Evolutionary conservation across 2,329 filamentous ascomycete genomes (phyloP).

Genomic region (Nannizziopsis barbatae): DNA sequence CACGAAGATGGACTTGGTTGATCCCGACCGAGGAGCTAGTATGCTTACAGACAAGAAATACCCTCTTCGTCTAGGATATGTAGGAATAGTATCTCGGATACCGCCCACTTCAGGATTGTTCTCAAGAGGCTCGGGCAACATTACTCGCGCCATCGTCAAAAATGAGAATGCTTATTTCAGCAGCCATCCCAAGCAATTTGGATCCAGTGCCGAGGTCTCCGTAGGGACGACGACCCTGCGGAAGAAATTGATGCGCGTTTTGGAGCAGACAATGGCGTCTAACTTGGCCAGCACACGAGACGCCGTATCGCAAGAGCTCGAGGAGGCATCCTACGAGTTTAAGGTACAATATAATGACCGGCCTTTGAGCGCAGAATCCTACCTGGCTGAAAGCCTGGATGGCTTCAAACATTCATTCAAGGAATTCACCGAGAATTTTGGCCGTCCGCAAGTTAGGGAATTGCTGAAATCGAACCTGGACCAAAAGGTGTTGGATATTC

Average conservation of each 20-base stretch:
- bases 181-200: constrained; percentile 69
- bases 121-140: constrained; percentile 67
- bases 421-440: constrained; percentile 80
- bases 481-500: constrained; percentile 82
- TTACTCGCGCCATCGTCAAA: constrained; percentile 68
- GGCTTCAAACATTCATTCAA: constrained; percentile 98
- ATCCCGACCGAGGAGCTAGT: constrained; percentile 62
- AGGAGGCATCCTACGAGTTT: constrained; percentile 96
- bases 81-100: constrained; percentile 81
- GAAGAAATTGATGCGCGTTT: constrained; percentile 92
- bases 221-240: constrained; percentile 79
- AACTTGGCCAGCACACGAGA: constrained; percentile 82
- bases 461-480: constrained; percentile 87
- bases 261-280: constrained; percentile 94
- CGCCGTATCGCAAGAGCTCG: constrained; percentile 85
- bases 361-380: constrained; percentile 87
- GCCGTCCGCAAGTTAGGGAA: constrained; percentile 75
- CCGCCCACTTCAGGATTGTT: constrained; percentile 62
- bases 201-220: constrained; percentile 56
- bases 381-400: constrained; percentile 88
- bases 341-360: constrained; percentile 99
- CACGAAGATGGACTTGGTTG: constrained; percentile 97
- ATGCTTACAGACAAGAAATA: constrained; percentile 87
- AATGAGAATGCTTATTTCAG: constrained; percentile 85
- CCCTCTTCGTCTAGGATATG: constrained; percentile 85